Evolutionary conservation across 306 rosid species (phyloP).

Genomic region (Sphenostylis stenocarpa): DNA sequence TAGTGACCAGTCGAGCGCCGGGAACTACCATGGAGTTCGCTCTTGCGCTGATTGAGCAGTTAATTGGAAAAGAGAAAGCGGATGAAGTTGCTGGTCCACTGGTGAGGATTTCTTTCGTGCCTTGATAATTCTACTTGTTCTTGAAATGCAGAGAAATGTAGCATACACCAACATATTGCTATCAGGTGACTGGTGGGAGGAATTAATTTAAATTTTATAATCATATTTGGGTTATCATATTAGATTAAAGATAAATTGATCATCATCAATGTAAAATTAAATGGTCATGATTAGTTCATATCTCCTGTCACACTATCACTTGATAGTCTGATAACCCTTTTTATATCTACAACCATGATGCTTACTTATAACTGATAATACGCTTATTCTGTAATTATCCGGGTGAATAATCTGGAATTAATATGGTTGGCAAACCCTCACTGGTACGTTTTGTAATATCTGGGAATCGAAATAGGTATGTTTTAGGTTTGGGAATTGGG

Average conservation of each 20-base stretch:
- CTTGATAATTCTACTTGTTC: background rate
- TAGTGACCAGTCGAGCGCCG: conserved; percentile 85
- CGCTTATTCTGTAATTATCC: background rate
- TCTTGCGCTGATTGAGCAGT: conserved; percentile 72
- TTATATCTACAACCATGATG: background rate
- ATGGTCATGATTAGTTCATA: background rate
- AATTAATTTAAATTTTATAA: background rate
- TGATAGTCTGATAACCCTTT: background rate
- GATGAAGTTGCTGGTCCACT: conserved; percentile 83
- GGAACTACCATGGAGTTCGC: conserved; percentile 92
- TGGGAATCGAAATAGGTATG: background rate
- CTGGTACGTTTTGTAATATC: background rate
- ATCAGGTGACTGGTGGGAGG: background rate
- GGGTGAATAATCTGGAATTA: conserved; percentile 1
- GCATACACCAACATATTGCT: background rate
- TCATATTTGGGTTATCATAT: background rate
- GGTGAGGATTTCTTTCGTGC: conserved; percentile 50
- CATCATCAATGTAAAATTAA: background rate
- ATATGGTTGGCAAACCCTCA: background rate
- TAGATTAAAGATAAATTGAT: background rate
- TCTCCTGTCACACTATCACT: background rate
- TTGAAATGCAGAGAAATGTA: background rate
- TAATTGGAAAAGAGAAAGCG: conserved; percentile 85
- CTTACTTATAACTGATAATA: background rate
- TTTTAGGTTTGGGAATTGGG: background rate